These are phyloP conservation scores for Secale cereale DNA, from an alignment of 176 grass and related monocot genomes.

Conservation along the genomic window DNA sequence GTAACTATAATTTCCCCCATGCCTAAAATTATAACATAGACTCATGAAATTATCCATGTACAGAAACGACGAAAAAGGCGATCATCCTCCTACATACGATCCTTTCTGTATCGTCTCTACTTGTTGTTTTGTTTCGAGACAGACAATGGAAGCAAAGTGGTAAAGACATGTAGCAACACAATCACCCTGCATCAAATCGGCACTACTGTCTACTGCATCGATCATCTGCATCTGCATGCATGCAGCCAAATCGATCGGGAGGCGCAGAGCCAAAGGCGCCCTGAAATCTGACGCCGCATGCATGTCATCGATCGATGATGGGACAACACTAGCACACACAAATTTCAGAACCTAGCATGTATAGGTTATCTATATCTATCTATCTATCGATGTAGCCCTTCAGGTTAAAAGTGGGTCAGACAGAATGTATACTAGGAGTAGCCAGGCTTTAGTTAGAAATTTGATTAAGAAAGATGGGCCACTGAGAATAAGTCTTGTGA, in stretches of 20 bases:
- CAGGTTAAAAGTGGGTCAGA: conserved; percentile 16
- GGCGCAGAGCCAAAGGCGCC: not conserved
- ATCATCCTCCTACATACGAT: no score
- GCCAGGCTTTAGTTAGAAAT: not conserved
- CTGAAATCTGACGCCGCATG: not conserved
- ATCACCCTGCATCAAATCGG: not conserved
- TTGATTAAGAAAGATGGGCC: not conserved
- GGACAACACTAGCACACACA: not conserved
- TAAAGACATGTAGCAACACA: not conserved
- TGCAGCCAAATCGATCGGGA: not conserved
- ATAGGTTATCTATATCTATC: no score
- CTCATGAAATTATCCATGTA: no score
- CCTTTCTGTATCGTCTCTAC: not conserved
- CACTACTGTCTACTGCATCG: not conserved
- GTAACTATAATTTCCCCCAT: no score
- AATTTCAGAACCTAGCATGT: not conserved
- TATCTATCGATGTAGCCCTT: not conserved
- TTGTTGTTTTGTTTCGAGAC: not conserved
- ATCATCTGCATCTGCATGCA: not conserved
- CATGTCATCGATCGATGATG: not conserved
- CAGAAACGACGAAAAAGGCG: no score
- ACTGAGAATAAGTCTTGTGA: not conserved
- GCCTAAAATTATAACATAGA: not conserved
- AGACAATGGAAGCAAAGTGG: not conserved
- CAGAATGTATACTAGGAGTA: not conserved